Percentiles rank a stretch among this genome's conserved stretches.
These are phyloP conservation scores for Polychytrium aggregatum DNA, from an alignment of 192 early-diverging fungal genomes.

Conservation along the genomic window DNA sequence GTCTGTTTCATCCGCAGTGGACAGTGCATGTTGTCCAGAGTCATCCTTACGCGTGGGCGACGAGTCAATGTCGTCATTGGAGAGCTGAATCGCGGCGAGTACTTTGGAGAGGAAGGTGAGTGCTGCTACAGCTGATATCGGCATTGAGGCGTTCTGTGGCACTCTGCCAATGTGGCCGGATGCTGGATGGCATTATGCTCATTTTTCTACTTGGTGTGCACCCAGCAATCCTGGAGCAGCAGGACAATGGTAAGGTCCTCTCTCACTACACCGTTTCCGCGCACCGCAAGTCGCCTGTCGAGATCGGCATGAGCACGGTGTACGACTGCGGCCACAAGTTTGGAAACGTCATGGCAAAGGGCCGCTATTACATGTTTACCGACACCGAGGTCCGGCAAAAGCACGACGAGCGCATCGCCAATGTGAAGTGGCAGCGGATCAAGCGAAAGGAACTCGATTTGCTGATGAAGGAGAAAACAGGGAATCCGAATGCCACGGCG, in stretches of 20 bases:
- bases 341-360: background rate
- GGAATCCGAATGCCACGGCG: slow-evolving; percentile 18
- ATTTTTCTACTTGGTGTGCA: background rate
- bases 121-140: background rate
- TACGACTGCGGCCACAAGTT: slow-evolving; percentile 15
- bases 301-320: slow-evolving; percentile 7
- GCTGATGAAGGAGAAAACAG: slow-evolving; percentile 13
- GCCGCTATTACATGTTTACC: background rate
- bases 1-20: background rate
- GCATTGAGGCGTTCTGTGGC: no score
- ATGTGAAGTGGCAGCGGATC: slow-evolving; percentile 5
- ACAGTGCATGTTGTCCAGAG: background rate
- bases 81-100: slow-evolving; percentile 4
- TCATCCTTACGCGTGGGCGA: background rate
- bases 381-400: slow-evolving; percentile 5
- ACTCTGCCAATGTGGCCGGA: no score
- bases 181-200: background rate
- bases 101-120: slow-evolving; percentile 29
- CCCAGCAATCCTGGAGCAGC: background rate
- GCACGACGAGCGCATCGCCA: slow-evolving; percentile 1
- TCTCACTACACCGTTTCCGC: slow-evolving; percentile 2
- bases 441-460: slow-evolving; percentile 5
- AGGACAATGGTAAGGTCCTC: background rate
- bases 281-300: background rate
- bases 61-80: slow-evolving; percentile 8